Base-by-base conservation (phyloP, 352 stramenopile genomes). In the Phytophthora brassicae region DNA sequence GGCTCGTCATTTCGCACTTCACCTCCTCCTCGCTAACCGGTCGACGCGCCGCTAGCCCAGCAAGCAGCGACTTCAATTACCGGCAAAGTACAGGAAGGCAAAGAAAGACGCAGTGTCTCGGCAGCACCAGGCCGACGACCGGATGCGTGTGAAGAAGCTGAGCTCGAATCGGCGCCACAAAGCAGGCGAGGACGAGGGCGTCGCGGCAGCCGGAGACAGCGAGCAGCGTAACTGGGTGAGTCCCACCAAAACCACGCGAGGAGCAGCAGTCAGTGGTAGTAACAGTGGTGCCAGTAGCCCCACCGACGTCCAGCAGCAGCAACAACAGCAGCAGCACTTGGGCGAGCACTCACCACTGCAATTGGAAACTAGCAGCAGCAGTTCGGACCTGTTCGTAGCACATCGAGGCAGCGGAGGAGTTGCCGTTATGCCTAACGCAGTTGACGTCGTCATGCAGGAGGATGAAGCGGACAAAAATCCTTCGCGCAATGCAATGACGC, bases 61-160 rank as follows among this genome's bases (percentile, higher is more conserved):
- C 26, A 31, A 38, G 31, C 31, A 38, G 35, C n/a, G n/a, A n/a
- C 16, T 39, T 17, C 6, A 39, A 36, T 7, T 7, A 1, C 29
- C 14, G 8, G 29, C 29, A 3, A 36, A 3, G 29, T 7, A 7
- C 11, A 36, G 29, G 29, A 16, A 39, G 31, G 31, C 31, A 4
- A 16, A 12, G 7, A 41, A 16, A 13, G 19, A n/a, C 16, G 12
- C 35, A 17, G 35, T 4, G 33, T 41, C 49, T 28, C 45, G 20
- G 16, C 28, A 64, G 33, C 22, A 60, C 44, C 51, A 55, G 64
- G 42, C 46, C 38, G 42, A 69, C 58, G 49, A 60, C 38, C 57
- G 68, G 49, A 90, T 90, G 81, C 81, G 81, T 79, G 77, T 90
- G 68, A 90, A 90, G 79, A 90, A 90, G 50, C 59, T 88, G 66